Evolutionary conservation across 495 filamentous ascomycete genomes (phyloP), one percentile per base, ranked within the genome.

Genomic region (Aspergillus nidulans): DNA sequence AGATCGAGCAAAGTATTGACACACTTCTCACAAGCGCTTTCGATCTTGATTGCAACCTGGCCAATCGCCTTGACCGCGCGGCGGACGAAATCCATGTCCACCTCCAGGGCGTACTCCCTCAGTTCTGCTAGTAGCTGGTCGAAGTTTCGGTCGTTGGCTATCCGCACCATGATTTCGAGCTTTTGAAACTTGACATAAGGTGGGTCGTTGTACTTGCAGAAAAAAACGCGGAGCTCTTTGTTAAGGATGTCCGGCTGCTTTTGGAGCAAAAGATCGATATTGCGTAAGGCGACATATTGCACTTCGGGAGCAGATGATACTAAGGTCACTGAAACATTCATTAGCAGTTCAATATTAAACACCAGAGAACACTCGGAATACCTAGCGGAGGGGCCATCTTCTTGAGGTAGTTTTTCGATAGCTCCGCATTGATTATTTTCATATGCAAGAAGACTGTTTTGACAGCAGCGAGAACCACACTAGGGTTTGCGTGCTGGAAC

Each of bases 171-270:
- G 53, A 97, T 97, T 64, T 98, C 94, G 42, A 98, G 84, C 57
- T 98, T 98, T 69, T 96, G 86, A 26, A 98, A 83, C 67, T 98
- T 98, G 70, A 98, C 87, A 64, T 98, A 98, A 15, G 90, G 91
- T 1, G 94, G 94, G 65, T 98, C 94, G 68, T 98, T 97, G 76
- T 98, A 98, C 75, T 98, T 98, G 85, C 94, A 98, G 76, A 97
- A 98, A 76, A 98, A 98, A 2, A 98, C 94, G 44, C 94, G 85
- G 48, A 98, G 85, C 71, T 98, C 94, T 68, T 97, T 97, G 74
- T 89, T 94, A 1, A 98, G 77, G 46, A 98, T 96, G 64, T 95
- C 92, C 2, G 94, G 92, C 61, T 96, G 90, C 59, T 95, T 92
- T 69, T 98, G 94, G 30, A 98, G 78, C 5, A 98, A 77, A 42